Percentiles rank a stretch among this genome's conserved stretches.
These are phyloP conservation scores for Talaromyces piceae DNA, from an alignment of 2,329 filamentous ascomycete genomes.

Conservation along the genomic window DNA sequence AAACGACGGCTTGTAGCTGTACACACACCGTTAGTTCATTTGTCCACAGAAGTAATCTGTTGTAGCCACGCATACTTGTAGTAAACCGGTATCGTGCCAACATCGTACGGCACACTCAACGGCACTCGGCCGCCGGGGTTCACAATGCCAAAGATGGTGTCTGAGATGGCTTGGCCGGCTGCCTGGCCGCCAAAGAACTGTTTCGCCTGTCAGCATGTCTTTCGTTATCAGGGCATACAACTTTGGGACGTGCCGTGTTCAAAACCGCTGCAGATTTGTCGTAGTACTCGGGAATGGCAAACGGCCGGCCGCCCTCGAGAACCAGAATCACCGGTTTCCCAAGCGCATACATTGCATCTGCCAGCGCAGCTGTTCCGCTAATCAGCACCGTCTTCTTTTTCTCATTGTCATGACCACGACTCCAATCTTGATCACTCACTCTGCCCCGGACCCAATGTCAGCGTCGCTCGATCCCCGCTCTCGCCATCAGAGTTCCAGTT, in stretches of 20 bases:
- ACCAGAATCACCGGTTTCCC: slow-evolving; percentile 37
- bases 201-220: neutral
- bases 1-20: neutral
- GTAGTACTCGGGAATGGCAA: slow-evolving; percentile 24
- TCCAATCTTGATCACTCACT: no score
- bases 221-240: neutral
- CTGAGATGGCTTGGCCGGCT: neutral
- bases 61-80: neutral
- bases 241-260: slow-evolving; percentile 4
- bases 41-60: neutral
- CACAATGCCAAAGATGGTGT: neutral
- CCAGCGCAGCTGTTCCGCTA: slow-evolving; percentile 15
- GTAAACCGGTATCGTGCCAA: neutral
- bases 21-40: neutral
- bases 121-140: neutral
- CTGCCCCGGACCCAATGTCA: slow-evolving; percentile 32
- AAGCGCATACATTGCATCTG: slow-evolving; percentile 30
- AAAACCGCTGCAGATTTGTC: slow-evolving; percentile 33
- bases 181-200: neutral
- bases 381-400: no score
- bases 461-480: slow-evolving; percentile 33
- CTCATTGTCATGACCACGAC: no score
- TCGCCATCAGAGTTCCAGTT: slow-evolving; percentile 43
- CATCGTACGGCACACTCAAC: neutral
- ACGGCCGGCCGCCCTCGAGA: slow-evolving; percentile 35